Conservation (phyloP, 139 green algal species). For the Chlorella vulgaris region DNA sequence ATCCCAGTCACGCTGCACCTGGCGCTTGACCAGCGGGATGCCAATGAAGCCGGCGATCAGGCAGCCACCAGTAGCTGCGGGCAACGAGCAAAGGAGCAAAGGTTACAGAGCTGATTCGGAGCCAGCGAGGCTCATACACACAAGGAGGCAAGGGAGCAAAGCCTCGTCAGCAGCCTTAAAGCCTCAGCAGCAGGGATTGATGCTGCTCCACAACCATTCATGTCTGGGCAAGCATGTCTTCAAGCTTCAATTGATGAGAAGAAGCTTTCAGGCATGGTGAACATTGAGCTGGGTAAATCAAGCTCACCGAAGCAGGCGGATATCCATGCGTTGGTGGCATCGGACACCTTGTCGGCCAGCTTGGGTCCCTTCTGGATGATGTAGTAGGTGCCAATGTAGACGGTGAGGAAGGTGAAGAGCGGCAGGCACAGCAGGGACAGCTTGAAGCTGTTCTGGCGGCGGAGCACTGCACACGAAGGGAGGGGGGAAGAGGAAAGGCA, state of each 20-base stretch:
- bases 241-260: too few relatives aligned
- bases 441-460: conserved; percentile 28
- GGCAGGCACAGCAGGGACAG: conserved; percentile 37
- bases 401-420: conserved; percentile 46
- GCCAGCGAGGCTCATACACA: too few relatives aligned
- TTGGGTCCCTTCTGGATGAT: conserved; percentile 66
- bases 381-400: conserved; percentile 55
- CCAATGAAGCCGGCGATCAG: conserved; percentile 13
- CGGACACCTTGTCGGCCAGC: conserved; percentile 15
- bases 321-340: conserved; percentile 41
- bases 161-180: too few relatives aligned
- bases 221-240: too few relatives aligned
- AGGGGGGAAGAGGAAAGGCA: neutral
- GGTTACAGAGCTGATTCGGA: too few relatives aligned
- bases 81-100: neutral
- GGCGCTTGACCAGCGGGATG: conserved; percentile 32
- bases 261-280: too few relatives aligned
- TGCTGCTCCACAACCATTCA: too few relatives aligned
- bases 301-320: conserved; percentile 32
- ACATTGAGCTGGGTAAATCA: too few relatives aligned
- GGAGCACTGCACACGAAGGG: conserved; percentile 18
- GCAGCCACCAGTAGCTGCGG: conserved; percentile 1
- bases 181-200: too few relatives aligned
- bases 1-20: conserved; percentile 33
- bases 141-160: too few relatives aligned